Evolutionary conservation across 148 eudicot genomes (phyloP), one percentile per base, ranked within the genome.

Genomic region (Oxyria digyna): DNA sequence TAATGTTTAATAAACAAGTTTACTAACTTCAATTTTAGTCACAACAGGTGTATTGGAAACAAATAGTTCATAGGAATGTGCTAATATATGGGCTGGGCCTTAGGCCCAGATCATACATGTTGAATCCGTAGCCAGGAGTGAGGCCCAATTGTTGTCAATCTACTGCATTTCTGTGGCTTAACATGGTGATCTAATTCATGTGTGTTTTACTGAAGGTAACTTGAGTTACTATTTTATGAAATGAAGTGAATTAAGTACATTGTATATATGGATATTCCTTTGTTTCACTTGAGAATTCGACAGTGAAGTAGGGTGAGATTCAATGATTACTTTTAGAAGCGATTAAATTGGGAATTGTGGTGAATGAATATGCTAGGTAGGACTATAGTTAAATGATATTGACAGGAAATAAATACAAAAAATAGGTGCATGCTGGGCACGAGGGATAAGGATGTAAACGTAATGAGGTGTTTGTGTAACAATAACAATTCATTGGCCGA

Each of bases 391-490:
- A 55, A 55, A n/a, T 0, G 63, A 27, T 11, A 12, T 24, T 11
- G 63, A 55, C 15, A 23, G 63, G 31, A 55, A 26, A 26, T 21
- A n/a, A n/a, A n/a, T n/a, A n/a, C n/a, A n/a, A n/a, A n/a, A n/a
- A 55, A 24, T 55, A 4, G 63, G 33, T 55, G 63, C 26, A 27
- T 55, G 63, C 4, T 55, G 63, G 13, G 37, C 38, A 59, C 20
- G 65, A 29, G 65, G 65, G 64, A 57, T 57, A 57, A 29, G 63
- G 64, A 27, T 27, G 64, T 26, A 33, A 49, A 49, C 21, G 55
- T 20, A 26, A 49, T 21, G 57, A 5, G 5, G 37, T 33, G 3
- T 49, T 1, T 48, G 12, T 52, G 29, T 8, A 52, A 21, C 29
- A 21, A 23, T 21, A 20, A 6, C 4, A 31, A 33, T 8, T 27